Percentiles rank a stretch among this genome's conserved stretches.
These are phyloP conservation scores for Arxiozyma bovina DNA, from an alignment of 1,139 yeast species.

Conservation along the genomic window DNA sequence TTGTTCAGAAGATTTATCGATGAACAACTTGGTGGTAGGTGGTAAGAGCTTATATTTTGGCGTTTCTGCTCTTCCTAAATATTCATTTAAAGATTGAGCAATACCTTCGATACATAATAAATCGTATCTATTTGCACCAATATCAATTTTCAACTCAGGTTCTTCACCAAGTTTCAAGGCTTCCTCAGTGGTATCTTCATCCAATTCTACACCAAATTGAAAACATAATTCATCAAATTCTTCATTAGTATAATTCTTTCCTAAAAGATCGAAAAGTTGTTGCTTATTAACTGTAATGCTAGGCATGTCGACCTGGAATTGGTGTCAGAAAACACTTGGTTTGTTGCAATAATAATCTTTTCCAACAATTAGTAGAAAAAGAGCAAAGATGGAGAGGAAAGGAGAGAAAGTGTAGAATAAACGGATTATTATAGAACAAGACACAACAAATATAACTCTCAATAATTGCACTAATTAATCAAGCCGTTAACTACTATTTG, in stretches of 20 bases:
- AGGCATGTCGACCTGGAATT: slow-evolving; percentile 55
- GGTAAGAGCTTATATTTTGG: slow-evolving; percentile 59
- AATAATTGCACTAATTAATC: too few species aligned
- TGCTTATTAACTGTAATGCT: slow-evolving; percentile 91
- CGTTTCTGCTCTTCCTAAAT: slow-evolving; percentile 56
- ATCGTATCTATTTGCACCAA: slow-evolving; percentile 97
- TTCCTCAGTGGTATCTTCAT: slow-evolving; percentile 83
- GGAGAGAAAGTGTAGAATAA: too few species aligned
- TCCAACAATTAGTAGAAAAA: too few species aligned
- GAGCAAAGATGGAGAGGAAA: background rate
- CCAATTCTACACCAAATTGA: slow-evolving; percentile 94
- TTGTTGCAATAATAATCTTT: background rate
- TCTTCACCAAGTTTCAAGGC: slow-evolving; percentile 72
- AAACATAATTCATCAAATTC: slow-evolving; percentile 97
- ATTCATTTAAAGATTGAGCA: slow-evolving; percentile 88
- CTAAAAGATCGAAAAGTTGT: slow-evolving; percentile 77
- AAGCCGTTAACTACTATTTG: background rate
- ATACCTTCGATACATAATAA: slow-evolving; percentile 98
- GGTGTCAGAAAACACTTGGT: background rate
- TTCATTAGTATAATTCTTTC: slow-evolving; percentile 71
- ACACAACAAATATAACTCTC: too few species aligned
- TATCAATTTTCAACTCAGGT: slow-evolving; percentile 92
- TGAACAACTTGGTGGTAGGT: slow-evolving; percentile 59
- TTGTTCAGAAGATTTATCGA: slow-evolving; percentile 60
- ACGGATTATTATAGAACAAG: background rate